Evolutionary conservation across 2,329 filamentous ascomycete genomes (phyloP).

Genomic region (Parafenestella ontariensis): DNA sequence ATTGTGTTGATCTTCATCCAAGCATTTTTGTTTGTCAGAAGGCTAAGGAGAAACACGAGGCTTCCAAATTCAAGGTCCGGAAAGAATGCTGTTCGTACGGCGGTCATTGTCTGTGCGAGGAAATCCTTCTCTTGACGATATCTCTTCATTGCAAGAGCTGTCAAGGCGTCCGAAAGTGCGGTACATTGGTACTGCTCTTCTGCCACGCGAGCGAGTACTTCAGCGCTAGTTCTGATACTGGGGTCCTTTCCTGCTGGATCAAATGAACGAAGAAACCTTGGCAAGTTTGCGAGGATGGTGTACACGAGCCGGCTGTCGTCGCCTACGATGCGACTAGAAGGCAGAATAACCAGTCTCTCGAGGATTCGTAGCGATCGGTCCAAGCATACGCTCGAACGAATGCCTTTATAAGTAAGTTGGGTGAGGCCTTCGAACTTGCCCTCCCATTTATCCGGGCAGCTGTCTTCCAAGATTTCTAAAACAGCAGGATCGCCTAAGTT

Average conservation of each 20-base stretch:
- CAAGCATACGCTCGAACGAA: slow-evolving; percentile 84
- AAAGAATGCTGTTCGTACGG: slow-evolving; percentile 79
- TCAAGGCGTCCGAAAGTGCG: slow-evolving; percentile 72
- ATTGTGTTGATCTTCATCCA: slow-evolving; percentile 96
- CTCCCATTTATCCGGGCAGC: slow-evolving; percentile 86
- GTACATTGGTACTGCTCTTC: slow-evolving; percentile 75
- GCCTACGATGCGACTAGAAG: slow-evolving; percentile 81
- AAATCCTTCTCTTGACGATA: slow-evolving; percentile 78
- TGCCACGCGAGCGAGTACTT: slow-evolving; percentile 73
- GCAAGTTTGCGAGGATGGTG: slow-evolving; percentile 88
- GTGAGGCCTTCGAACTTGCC: slow-evolving; percentile 87
- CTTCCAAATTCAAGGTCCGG: slow-evolving; percentile 83
- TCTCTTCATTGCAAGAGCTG: slow-evolving; percentile 71
- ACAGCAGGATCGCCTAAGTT: slow-evolving; percentile 76
- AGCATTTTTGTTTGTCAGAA: slow-evolving; percentile 84
- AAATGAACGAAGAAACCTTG: slow-evolving; percentile 80
- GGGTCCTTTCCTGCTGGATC: slow-evolving; percentile 67
- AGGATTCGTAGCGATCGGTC: slow-evolving; percentile 79
- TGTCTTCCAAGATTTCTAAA: slow-evolving; percentile 75
- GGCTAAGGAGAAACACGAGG: slow-evolving; percentile 87
- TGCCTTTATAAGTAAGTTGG: slow-evolving; percentile 85
- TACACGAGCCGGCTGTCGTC: slow-evolving; percentile 84
- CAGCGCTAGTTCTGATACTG: slow-evolving; percentile 65
- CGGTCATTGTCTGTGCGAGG: slow-evolving; percentile 73
- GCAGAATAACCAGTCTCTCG: slow-evolving; percentile 78